Evolutionary conservation across 2,329 filamentous ascomycete species (phyloP).

Genomic region (Xylariaceae sp.): DNA sequence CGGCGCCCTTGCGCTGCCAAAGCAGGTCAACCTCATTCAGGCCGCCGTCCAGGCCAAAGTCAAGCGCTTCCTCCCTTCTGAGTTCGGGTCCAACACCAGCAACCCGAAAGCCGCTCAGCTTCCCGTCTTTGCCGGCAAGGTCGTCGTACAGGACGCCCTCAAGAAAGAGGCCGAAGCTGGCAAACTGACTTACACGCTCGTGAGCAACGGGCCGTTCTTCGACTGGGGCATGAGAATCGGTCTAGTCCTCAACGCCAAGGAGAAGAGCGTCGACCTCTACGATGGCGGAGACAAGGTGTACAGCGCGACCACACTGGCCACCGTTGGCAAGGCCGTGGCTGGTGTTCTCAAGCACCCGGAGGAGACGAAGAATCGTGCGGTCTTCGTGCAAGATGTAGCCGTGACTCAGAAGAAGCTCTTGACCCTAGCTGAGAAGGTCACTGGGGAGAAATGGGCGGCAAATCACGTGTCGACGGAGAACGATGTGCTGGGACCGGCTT

Average conservation of each 20-base stretch:
- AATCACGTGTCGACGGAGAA: not conserved
- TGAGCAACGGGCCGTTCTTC: too few relatives aligned
- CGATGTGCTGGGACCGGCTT: not conserved
- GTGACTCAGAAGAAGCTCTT: constrained; percentile 4
- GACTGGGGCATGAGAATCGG: too few relatives aligned
- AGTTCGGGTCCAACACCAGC: constrained; percentile 43
- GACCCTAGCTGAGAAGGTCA: constrained; percentile 4
- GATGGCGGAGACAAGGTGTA: constrained; percentile 44
- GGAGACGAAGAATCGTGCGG: constrained; percentile 46
- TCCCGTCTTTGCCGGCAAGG: constrained; percentile 48
- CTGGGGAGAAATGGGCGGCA: constrained; percentile 1
- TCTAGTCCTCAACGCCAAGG: constrained; percentile 15
- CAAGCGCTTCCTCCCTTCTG: constrained; percentile 55
- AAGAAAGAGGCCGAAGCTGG: constrained; percentile 34
- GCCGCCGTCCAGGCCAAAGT: constrained; percentile 36
- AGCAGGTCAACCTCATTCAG: not conserved
- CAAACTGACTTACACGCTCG: not conserved
- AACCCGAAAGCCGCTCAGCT: constrained; percentile 34
- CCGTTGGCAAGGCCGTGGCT: constrained; percentile 42
- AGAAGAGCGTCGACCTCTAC: constrained; percentile 37
- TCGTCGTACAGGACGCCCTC: constrained; percentile 35
- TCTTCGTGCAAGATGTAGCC: constrained; percentile 31
- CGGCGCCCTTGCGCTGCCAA: not conserved
- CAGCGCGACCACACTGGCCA: constrained; percentile 39
- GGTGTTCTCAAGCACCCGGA: constrained; percentile 40